Conservation (phyloP, 345 rosid genomes). For the Ceriops zippeliana region DNA sequence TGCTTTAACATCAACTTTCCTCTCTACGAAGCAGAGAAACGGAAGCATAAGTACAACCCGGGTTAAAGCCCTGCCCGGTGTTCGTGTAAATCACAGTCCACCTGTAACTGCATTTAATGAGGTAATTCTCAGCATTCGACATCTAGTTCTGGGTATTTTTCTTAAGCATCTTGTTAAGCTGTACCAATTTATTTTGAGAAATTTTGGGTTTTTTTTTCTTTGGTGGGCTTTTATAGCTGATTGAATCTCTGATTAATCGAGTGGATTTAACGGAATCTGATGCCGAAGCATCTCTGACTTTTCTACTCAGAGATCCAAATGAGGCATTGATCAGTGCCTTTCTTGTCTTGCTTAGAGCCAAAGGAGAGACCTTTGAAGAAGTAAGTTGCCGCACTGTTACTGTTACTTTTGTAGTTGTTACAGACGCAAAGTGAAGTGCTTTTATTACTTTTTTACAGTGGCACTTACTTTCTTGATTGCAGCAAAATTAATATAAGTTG, state of each 20-base stretch:
- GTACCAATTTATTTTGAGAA: neutral
- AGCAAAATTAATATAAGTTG: no score
- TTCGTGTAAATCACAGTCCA: slow-evolving; percentile 25
- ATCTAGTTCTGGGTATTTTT: no score
- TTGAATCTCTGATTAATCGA: slow-evolving; percentile 59
- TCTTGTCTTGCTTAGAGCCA: slow-evolving; percentile 85
- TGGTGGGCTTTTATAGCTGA: slow-evolving; percentile 37
- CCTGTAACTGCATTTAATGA: slow-evolving; percentile 40
- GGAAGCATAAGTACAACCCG: neutral
- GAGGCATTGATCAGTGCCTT: slow-evolving; percentile 87
- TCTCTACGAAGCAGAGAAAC: neutral
- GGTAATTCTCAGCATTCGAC: slow-evolving; percentile 19
- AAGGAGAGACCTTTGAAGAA: slow-evolving; percentile 95
- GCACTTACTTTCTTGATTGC: neutral
- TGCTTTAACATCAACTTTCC: neutral
- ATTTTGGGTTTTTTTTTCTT: neutral
- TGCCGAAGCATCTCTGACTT: slow-evolving; percentile 70
- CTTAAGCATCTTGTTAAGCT: no score
- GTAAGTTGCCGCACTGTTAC: slow-evolving; percentile 29
- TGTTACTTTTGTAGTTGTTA: neutral
- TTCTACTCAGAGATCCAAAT: slow-evolving; percentile 50
- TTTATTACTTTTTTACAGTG: neutral
- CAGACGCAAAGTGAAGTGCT: neutral
- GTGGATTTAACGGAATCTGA: slow-evolving; percentile 74
- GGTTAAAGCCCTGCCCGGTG: slow-evolving; percentile 32